Percentiles rank a stretch among this genome's conserved stretches.
These are phyloP conservation scores for Talaromyces rugulosus DNA, from an alignment of 2,329 filamentous ascomycete genomes.

Conservation along the genomic window DNA sequence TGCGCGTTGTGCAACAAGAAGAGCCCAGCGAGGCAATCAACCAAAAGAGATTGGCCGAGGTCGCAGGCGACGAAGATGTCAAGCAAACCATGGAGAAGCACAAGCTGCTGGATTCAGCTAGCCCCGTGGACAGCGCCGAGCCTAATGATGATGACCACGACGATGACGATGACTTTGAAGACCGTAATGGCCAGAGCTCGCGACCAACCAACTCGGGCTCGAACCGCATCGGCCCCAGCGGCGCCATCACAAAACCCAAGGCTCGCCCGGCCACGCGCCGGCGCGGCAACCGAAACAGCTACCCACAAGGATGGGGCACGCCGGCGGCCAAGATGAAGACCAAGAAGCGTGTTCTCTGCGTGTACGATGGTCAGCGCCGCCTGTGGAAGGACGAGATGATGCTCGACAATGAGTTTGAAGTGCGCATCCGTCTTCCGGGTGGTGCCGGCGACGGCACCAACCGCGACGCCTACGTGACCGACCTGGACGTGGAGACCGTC, in stretches of 20 bases:
- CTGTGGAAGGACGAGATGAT: slow-evolving; percentile 99
- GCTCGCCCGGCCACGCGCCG: slow-evolving; percentile 61
- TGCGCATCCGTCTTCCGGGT: slow-evolving; percentile 75
- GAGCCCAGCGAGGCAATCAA: slow-evolving; percentile 57
- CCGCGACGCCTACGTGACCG: slow-evolving; percentile 76
- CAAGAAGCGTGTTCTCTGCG: slow-evolving; percentile 93
- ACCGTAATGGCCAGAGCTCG: slow-evolving; percentile 21
- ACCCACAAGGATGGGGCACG: slow-evolving; percentile 90
- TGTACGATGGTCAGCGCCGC: slow-evolving; percentile 82
- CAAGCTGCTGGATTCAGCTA: slow-evolving; percentile 47
- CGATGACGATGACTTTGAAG: slow-evolving; percentile 51
- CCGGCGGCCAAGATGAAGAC: slow-evolving; percentile 92
- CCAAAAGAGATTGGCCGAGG: slow-evolving; percentile 51
- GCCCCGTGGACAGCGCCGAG: slow-evolving; percentile 51
- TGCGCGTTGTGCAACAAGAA: slow-evolving; percentile 59
- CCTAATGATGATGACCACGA: slow-evolving; percentile 40
- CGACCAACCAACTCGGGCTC: background rate
- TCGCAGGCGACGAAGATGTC: slow-evolving; percentile 57
- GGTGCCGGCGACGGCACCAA: slow-evolving; percentile 80
- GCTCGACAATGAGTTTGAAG: slow-evolving; percentile 91
- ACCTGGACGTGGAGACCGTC: slow-evolving; percentile 86
- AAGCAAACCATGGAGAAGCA: slow-evolving; percentile 57
- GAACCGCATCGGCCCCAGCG: slow-evolving; percentile 41
- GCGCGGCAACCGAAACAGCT: slow-evolving; percentile 89
- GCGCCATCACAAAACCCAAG: slow-evolving; percentile 55